These are phyloP conservation scores for Suillus cothurnatus DNA, from an alignment of 768 basidiomycete species.

Conservation along the genomic window DNA sequence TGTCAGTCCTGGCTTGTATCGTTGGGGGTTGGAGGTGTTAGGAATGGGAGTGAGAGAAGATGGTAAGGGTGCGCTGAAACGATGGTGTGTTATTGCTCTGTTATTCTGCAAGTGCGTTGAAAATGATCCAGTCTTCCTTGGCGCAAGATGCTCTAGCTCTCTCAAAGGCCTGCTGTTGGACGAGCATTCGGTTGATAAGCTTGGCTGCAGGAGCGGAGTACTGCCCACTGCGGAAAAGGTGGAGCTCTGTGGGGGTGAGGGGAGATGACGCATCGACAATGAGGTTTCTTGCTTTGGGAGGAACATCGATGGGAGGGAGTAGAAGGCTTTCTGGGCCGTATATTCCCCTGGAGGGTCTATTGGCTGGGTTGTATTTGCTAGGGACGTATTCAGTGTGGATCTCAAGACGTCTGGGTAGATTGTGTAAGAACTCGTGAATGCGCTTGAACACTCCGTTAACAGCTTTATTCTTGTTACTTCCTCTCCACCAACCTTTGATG, in stretches of 20 bases:
- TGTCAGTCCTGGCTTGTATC: constrained; percentile 4
- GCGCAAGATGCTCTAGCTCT: too few relatives aligned
- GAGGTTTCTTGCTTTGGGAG: background rate
- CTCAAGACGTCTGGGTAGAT: background rate
- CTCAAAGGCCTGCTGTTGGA: background rate
- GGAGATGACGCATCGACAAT: constrained; percentile 1
- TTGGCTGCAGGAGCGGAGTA: constrained; percentile 5
- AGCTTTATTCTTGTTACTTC: too few relatives aligned
- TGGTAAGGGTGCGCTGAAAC: constrained; percentile 11
- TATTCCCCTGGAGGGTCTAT: constrained; percentile 7
- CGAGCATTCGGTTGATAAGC: background rate
- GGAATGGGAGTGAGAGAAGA: too few relatives aligned
- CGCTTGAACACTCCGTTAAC: too few relatives aligned
- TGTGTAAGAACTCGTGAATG: constrained; percentile 4
- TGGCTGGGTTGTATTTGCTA: constrained; percentile 3
- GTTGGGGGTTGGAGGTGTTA: background rate
- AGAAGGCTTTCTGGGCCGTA: background rate
- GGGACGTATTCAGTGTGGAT: background rate
- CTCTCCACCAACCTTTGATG: too few relatives aligned
- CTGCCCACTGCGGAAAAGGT: background rate
- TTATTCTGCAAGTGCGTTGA: too few relatives aligned
- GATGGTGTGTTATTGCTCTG: too few relatives aligned
- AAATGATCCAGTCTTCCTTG: too few relatives aligned
- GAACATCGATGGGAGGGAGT: constrained; percentile 16
- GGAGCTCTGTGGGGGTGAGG: background rate